Evolutionary conservation across 495 filamentous ascomycete genomes (phyloP), one percentile per base, ranked within the genome.

Genomic region (Geoglossum glabrum): DNA sequence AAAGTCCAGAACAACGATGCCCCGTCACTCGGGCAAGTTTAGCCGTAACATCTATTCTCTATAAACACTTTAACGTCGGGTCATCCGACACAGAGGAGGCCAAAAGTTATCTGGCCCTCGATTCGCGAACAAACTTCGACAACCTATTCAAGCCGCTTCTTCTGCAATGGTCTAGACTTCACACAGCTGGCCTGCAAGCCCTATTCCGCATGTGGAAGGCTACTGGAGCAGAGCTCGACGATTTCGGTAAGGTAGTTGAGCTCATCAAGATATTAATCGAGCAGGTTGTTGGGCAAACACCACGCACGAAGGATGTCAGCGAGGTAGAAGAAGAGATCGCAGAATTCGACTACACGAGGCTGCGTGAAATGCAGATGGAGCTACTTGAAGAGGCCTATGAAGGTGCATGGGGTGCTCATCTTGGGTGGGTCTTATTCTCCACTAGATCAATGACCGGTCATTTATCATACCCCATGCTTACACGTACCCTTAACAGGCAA

Each of bases 101-200:
- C 5, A 86, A 87, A 66, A 81, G 75, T 11, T 92, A 90, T 61
- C 74, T 85, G 59, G 68, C 83, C 2, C 69, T 92, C 49, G 90
- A 95, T 59, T 85, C 85, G 23, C 77, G 79, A 25, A 79, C 84
- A 30, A 81, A 86, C 46, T 79, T 93, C 61, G 92, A 99, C 67
- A 85, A 80, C 65, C 70, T 93, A 23, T 97, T 96, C 72, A 81
- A 80, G 26, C 93, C 92, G 0, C 69, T 96, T 50, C 72, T 97
- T 38, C 74, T 99, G 28, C 93, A 97, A 61, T 99, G 92, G 92
- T 88, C 87, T 4, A 74, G 87, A n/a, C 69, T 99, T n/a, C 92
- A 99, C 67, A 85, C 84, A 1, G 84, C 86, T 2, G 86, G 85
- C 3, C 66, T 97, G n/a, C 84, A 90, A 62, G 81, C 86, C 13